These are phyloP conservation scores for Cladosporium halotolerans DNA, from an alignment of 2,329 filamentous ascomycete species.

Conservation along the genomic window DNA sequence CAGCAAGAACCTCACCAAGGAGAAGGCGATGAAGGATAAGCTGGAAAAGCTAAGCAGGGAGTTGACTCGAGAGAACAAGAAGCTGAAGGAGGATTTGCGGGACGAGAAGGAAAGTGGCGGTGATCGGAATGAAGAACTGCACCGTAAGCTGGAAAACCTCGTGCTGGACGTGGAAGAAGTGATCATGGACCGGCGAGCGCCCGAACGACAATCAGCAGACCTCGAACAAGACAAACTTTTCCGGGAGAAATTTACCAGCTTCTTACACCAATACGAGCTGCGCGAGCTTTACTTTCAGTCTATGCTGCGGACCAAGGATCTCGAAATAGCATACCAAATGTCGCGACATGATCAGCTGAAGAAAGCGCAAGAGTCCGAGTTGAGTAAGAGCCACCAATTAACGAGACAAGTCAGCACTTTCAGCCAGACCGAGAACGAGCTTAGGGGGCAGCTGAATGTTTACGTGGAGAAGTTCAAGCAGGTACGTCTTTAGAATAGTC, in stretches of 20 bases:
- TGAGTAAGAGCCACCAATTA: conserved; percentile 71
- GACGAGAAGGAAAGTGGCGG: conserved; percentile 81
- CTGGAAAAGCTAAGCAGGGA: conserved; percentile 93
- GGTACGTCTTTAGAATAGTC: conserved; percentile 48
- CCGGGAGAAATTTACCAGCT: conserved; percentile 80
- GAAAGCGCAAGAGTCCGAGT: conserved; percentile 78
- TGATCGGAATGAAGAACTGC: conserved; percentile 72
- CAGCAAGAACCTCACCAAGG: conserved; percentile 82
- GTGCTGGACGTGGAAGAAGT: conserved; percentile 81
- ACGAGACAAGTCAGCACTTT: conserved; percentile 91
- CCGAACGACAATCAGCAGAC: conserved; percentile 73
- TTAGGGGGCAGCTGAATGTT: conserved; percentile 91
- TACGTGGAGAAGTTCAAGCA: conserved; percentile 99
- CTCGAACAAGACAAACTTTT: conserved; percentile 83
- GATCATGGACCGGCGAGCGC: conserved; percentile 78
- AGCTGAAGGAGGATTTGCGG: conserved; percentile 88
- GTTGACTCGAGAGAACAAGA: conserved; percentile 94
- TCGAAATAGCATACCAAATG: conserved; percentile 88
- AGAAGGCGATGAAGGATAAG: conserved; percentile 87
- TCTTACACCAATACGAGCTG: conserved; percentile 94
- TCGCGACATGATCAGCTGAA: conserved; percentile 84
- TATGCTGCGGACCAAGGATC: conserved; percentile 85
- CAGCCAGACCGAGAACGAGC: conserved; percentile 88
- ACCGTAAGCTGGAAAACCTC: conserved; percentile 74
- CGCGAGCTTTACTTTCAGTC: conserved; percentile 92